phyloP scores from a whole-genome alignment of 2,329 filamentous ascomycete genomes.

The Nigrospora sphaerica region DNA sequence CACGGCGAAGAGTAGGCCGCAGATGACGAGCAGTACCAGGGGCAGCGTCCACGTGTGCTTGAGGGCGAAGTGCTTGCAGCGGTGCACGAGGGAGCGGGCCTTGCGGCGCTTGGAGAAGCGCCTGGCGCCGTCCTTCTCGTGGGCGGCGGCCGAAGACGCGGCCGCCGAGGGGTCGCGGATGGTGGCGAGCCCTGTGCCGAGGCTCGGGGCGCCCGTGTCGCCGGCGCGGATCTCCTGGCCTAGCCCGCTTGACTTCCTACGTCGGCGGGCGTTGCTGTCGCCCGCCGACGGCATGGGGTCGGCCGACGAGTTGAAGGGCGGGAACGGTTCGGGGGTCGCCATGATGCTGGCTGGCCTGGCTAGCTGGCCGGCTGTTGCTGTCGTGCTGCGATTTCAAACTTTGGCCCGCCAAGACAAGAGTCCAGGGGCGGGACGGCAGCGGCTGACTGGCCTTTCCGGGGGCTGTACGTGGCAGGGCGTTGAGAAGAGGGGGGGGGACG shows the following conservation, averaged over 20 bases:
- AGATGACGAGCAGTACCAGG: conserved; percentile 56
- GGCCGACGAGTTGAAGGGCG: conserved; percentile 44
- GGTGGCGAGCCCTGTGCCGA: conserved; percentile 45
- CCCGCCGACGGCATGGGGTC: conserved; percentile 32
- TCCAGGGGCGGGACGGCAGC: too few species aligned
- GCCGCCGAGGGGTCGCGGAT: conserved; percentile 21
- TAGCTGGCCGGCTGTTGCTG: too few species aligned
- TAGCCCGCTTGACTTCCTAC: conserved; percentile 49
- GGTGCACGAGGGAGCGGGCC: conserved; percentile 44
- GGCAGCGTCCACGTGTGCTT: conserved; percentile 61
- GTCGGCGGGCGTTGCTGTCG: conserved; percentile 33
- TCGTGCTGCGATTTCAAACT: too few species aligned
- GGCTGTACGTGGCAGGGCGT: too few species aligned
- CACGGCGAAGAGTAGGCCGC: conserved; percentile 63
- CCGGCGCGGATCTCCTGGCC: conserved; percentile 46
- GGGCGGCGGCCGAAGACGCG: conserved; percentile 12
- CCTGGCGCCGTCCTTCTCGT: conserved; percentile 22
- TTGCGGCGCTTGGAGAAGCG: conserved; percentile 47
- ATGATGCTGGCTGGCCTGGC: conserved; percentile 16
- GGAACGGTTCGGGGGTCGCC: conserved; percentile 47
- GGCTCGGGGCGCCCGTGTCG: conserved; percentile 47
- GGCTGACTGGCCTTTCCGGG: too few species aligned
- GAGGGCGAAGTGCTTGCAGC: conserved; percentile 41
- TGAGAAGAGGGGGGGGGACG: too few species aligned
- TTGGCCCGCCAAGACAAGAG: too few species aligned